A percentile compares a stretch with the other conserved stretches of the same genome.
Conservation (phyloP, 2,329 filamentous ascomycete genomes). For the Saccharata proteae region DNA sequence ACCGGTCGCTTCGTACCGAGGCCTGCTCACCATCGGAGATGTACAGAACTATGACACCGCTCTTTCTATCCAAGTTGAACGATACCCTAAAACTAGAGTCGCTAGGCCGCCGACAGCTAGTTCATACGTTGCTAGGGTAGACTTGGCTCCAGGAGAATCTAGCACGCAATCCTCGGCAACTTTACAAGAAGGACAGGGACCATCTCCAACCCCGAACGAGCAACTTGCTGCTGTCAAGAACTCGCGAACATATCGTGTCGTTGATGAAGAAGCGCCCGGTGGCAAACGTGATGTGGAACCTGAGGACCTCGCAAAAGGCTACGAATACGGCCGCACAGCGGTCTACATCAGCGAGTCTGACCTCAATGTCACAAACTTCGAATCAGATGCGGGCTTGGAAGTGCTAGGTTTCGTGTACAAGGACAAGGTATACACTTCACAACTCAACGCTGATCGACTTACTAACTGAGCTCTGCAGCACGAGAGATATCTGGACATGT, state of each 20-base stretch:
- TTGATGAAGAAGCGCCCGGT: constrained; percentile 60
- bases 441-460: not conserved
- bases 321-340: constrained; percentile 82
- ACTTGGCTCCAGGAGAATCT: constrained; percentile 32
- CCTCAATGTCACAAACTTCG: constrained; percentile 75
- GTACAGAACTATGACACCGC: constrained; percentile 60
- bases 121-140: constrained; percentile 52
- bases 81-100: constrained; percentile 76
- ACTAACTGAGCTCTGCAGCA: constrained; percentile 42
- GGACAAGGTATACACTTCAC: constrained; percentile 47
- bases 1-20: constrained; percentile 69
- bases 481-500: constrained; percentile 75
- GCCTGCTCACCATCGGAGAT: constrained; percentile 68
- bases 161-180: constrained; percentile 43
- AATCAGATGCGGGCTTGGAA: constrained; percentile 62
- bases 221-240: constrained; percentile 59
- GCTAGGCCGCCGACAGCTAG: constrained; percentile 65
- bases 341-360: constrained; percentile 83
- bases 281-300: constrained; percentile 71
- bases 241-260: constrained; percentile 68
- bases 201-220: constrained; percentile 1
- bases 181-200: constrained; percentile 22
- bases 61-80: constrained; percentile 73
- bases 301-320: constrained; percentile 83
- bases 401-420: constrained; percentile 77